Conservation (phyloP, 805 yeast genomes). For the Danielia oregonensis region DNA sequence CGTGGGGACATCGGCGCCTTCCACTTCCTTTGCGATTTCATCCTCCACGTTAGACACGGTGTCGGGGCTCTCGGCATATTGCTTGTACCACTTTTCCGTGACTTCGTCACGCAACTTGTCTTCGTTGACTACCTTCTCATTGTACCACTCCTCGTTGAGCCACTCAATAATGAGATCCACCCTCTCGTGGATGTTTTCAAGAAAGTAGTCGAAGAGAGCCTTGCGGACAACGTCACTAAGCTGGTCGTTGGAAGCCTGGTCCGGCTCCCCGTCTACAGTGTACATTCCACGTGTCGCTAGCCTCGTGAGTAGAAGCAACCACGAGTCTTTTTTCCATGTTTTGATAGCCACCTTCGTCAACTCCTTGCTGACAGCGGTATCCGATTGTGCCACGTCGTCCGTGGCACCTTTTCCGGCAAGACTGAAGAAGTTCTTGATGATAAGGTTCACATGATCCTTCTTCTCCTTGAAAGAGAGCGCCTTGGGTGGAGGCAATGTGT, state of each 20-base stretch:
- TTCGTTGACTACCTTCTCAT: conserved; percentile 45
- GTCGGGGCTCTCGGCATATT: conserved; percentile 13
- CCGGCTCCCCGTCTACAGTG: conserved; percentile 19
- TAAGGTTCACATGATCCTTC: conserved; percentile 51
- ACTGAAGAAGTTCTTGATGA: conserved; percentile 56
- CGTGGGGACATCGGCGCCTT: conserved; percentile 21
- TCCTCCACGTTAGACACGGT: conserved; percentile 14
- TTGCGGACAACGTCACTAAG: conserved; percentile 63
- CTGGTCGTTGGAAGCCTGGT: conserved; percentile 27
- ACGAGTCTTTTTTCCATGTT: conserved; percentile 59
- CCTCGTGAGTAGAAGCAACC: conserved; percentile 74
- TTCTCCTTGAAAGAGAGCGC: conserved; percentile 51
- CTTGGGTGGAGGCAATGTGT: conserved; percentile 56
- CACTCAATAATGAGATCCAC: conserved; percentile 81
- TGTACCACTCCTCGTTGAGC: conserved; percentile 94
- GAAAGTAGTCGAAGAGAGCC: conserved; percentile 67
- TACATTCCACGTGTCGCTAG: conserved; percentile 78
- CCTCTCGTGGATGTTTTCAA: conserved; percentile 66
- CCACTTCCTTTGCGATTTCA: conserved; percentile 17
- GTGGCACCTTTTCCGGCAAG: conserved; percentile 33
- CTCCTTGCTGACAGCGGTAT: conserved; percentile 38
- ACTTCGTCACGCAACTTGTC: conserved; percentile 19
- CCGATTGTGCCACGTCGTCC: conserved; percentile 15
- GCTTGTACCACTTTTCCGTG: conserved; percentile 12
- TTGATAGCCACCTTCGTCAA: conserved; percentile 56